A percentile compares a stretch with the other conserved stretches of the same genome.
Conservation (phyloP, 768 basidiomycete species). For the Russula brevipes region DNA sequence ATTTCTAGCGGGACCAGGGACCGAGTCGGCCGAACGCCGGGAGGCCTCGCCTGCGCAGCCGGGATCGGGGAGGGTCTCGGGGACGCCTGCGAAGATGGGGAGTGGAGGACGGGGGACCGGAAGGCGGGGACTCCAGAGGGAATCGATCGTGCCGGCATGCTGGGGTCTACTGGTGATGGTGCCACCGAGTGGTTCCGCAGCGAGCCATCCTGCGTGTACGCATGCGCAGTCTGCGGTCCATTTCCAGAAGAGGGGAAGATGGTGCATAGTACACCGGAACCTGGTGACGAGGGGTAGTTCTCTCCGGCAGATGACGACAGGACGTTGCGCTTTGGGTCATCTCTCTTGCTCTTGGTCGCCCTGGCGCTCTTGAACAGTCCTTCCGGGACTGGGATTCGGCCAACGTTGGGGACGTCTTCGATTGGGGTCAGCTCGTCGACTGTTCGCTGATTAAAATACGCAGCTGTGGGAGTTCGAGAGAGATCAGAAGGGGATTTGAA, state of each 20-base stretch:
- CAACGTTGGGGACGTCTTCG: constrained; percentile 57
- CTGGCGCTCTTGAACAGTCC: constrained; percentile 55
- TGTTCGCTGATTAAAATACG: constrained; percentile 76
- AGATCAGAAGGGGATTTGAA: constrained; percentile 11
- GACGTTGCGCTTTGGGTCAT: constrained; percentile 19
- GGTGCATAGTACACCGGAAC: constrained; percentile 21
- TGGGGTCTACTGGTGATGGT: neutral
- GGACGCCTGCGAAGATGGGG: neutral
- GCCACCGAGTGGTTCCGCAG: constrained; percentile 5
- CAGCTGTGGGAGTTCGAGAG: constrained; percentile 44
- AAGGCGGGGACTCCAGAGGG: neutral
- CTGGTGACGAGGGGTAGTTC: constrained; percentile 12
- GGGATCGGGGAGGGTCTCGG: neutral
- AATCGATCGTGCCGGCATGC: neutral
- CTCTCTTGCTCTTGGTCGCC: constrained; percentile 21
- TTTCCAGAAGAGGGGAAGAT: constrained; percentile 24
- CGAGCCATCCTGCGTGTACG: constrained; percentile 16
- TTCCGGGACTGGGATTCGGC: constrained; percentile 58
- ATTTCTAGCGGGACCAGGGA: constrained; percentile 23
- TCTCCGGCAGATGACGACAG: constrained; percentile 9
- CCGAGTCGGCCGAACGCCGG: constrained; percentile 2
- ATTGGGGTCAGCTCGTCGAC: constrained; percentile 67
- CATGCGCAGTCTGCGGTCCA: constrained; percentile 19
- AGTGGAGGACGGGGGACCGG: neutral
- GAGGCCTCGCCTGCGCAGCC: neutral